Conservation (phyloP, 2,329 filamentous ascomycete species). For the Aspergillus udagawae region DNA sequence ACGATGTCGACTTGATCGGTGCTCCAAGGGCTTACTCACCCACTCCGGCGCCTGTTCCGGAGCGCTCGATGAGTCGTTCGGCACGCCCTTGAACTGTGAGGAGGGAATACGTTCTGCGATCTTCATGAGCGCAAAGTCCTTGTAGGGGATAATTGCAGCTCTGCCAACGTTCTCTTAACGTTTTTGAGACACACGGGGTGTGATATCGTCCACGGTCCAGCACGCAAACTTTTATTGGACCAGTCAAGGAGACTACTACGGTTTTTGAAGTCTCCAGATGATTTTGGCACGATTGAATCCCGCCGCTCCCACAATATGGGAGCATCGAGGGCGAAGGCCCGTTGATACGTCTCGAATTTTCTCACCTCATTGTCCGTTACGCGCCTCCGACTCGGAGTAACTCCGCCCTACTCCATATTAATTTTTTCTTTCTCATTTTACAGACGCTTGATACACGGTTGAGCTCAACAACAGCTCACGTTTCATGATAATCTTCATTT, state of each 20-base stretch:
- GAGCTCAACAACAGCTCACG: neutral
- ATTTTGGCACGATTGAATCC: neutral
- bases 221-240: neutral
- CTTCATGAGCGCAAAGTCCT: constrained; percentile 1
- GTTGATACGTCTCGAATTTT: constrained; percentile 10
- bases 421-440: constrained; percentile 5
- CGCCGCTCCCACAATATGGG: neutral
- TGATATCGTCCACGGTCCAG: neutral
- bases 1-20: constrained; percentile 51
- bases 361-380: constrained; percentile 3
- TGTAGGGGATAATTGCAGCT: neutral
- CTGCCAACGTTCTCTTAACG: neutral
- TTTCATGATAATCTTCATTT: constrained; percentile 10
- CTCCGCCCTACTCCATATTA: constrained; percentile 2
- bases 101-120: constrained; percentile 5
- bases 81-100: constrained; percentile 30
- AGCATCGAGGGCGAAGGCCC: neutral
- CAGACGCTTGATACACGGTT: constrained; percentile 6
- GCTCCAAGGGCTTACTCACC: constrained; percentile 41
- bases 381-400: constrained; percentile 10
- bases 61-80: constrained; percentile 44
- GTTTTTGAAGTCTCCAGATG: neutral
- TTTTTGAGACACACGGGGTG: neutral
- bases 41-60: constrained; percentile 35
- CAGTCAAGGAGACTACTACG: neutral